A percentile compares a stretch with the other conserved stretches of the same genome.
Evolutionary conservation across 164 flowering plant genomes (phyloP).

Genomic region (Chimonanthus praecox): DNA sequence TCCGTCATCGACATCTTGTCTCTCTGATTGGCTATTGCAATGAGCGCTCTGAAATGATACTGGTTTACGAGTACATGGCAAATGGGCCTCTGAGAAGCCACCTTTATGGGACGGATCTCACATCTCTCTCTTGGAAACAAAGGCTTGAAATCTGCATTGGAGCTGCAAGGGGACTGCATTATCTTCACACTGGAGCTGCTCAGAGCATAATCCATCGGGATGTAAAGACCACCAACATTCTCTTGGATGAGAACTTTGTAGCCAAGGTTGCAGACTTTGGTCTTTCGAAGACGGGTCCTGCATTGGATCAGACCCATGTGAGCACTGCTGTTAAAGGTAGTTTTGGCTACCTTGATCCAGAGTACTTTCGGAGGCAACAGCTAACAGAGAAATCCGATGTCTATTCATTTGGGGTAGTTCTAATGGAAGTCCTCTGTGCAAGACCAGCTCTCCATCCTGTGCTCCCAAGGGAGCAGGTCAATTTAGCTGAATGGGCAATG

Average conservation of each 20-base stretch:
- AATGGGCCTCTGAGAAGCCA: conserved; percentile 90
- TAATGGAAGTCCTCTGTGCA: conserved; percentile 86
- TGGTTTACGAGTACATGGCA: conserved; percentile 93
- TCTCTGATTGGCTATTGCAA: conserved; percentile 91
- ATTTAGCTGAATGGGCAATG: conserved; percentile 95
- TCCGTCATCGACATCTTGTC: conserved; percentile 93
- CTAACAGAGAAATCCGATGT: conserved; percentile 93
- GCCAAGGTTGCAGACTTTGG: conserved; percentile 97
- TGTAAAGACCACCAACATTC: conserved; percentile 87
- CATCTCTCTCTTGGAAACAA: conserved; percentile 77
- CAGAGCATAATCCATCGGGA: conserved; percentile 85
- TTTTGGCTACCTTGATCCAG: conserved; percentile 92
- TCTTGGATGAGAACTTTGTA: conserved; percentile 76
- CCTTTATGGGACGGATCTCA: conserved; percentile 77
- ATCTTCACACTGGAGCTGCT: conserved; percentile 93
- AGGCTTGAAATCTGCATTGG: conserved; percentile 94
- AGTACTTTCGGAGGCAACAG: conserved; percentile 88
- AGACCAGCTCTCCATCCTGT: conserved; percentile 90
- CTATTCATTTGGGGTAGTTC: conserved; percentile 92
- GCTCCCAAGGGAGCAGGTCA: conserved; percentile 92
- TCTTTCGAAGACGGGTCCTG: conserved; percentile 81
- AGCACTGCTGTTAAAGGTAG: conserved; percentile 98
- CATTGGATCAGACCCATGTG: conserved; percentile 88
- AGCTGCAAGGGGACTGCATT: conserved; percentile 89
- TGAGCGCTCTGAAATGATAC: conserved; percentile 85